Conservation (phyloP, 129 eudicot species). For the Lactuca sativa region DNA sequence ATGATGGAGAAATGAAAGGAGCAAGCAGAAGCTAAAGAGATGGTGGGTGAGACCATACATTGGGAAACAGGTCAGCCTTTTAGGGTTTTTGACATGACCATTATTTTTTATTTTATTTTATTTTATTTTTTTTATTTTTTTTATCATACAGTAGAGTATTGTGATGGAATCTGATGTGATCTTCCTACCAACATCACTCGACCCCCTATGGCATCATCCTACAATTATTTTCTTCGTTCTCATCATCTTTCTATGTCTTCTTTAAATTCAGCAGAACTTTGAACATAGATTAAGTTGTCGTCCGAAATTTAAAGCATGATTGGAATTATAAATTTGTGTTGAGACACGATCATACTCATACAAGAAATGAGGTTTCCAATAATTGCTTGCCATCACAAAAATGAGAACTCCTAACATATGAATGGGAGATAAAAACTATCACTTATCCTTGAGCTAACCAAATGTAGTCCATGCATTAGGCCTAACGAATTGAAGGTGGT, state of each 20-base stretch:
- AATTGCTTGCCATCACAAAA: too few relatives aligned
- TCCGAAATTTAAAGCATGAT: too few relatives aligned
- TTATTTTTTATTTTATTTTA: neutral
- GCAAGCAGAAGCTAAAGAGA: conserved; percentile 10
- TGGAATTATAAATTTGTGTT: too few relatives aligned
- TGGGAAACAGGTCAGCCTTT: conserved; percentile 24
- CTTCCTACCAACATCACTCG: neutral
- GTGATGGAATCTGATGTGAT: conserved; percentile 20
- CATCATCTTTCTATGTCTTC: neutral
- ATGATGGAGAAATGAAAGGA: conserved; percentile 12
- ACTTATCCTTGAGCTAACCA: too few relatives aligned
- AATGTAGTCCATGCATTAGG: too few relatives aligned
- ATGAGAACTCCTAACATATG: too few relatives aligned
- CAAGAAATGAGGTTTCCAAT: too few relatives aligned
- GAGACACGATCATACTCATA: too few relatives aligned
- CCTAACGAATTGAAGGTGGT: too few relatives aligned
- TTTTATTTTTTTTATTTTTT: neutral
- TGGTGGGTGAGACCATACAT: conserved; percentile 16
- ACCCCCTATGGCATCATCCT: conserved; percentile 9
- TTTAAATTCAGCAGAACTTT: neutral
- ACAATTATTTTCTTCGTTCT: neutral
- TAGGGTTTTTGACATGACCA: conserved; percentile 24
- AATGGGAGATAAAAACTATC: too few relatives aligned
- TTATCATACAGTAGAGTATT: conserved; percentile 11
- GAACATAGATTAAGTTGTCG: neutral